Evolutionary conservation across 768 basidiomycete species (phyloP).

Genomic region (Lenzites betulinus): DNA sequence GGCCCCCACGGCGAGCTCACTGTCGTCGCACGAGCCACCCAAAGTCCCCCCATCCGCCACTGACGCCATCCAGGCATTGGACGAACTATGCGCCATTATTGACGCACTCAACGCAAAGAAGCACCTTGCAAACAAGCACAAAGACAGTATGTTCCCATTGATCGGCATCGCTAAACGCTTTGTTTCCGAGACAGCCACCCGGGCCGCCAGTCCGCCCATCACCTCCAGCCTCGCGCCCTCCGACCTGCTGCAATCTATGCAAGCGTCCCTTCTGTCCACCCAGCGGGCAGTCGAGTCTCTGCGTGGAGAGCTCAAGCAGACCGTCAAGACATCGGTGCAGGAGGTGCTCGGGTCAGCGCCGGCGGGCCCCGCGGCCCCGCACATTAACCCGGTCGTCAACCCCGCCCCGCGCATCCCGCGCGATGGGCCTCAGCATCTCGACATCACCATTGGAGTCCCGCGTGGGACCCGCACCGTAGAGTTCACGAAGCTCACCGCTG

Average conservation of each 20-base stretch:
- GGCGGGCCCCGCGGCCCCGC: background rate
- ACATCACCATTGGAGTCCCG: slow-evolving; percentile 1
- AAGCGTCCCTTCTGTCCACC: background rate
- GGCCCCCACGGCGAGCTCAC: background rate
- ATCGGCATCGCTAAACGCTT: background rate
- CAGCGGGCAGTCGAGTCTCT: slow-evolving; percentile 1
- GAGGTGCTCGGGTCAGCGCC: background rate
- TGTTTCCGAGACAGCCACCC: background rate
- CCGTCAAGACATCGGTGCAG: background rate
- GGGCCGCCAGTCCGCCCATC: background rate
- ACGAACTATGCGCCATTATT: background rate
- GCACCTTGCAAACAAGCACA: background rate
- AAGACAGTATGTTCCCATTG: background rate
- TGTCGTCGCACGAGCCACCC: background rate
- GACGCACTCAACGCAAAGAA: background rate
- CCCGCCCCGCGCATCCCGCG: background rate
- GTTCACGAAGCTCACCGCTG: slow-evolving; percentile 1
- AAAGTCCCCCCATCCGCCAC: background rate
- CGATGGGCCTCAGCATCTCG: slow-evolving; percentile 1
- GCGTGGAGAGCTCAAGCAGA: background rate
- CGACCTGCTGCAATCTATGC: background rate
- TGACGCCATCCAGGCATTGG: background rate
- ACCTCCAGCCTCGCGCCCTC: background rate
- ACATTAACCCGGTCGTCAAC: background rate
- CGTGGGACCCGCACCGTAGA: background rate